Evolutionary conservation across 805 yeast genomes (phyloP).

Genomic region (Cyberlindnera maritima): DNA sequence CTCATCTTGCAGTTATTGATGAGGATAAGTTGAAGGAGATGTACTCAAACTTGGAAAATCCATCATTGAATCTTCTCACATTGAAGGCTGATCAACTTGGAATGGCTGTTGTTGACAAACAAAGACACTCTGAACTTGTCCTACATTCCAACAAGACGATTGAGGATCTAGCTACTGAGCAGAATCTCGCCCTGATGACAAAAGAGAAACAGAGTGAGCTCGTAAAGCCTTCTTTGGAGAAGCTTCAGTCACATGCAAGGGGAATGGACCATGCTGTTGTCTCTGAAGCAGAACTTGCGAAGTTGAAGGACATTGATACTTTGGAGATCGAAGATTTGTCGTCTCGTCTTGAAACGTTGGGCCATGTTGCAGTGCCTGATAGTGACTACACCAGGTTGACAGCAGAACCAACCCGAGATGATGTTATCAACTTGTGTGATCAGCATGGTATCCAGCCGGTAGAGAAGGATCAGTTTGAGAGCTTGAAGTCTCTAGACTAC

Average conservation of each 20-base stretch:
- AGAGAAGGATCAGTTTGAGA: slow-evolving; percentile 8
- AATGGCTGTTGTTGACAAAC: slow-evolving; percentile 16
- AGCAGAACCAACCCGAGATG: slow-evolving; percentile 9
- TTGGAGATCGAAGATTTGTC: slow-evolving; percentile 2
- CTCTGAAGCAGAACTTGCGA: neutral
- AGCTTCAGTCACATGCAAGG: slow-evolving; percentile 10
- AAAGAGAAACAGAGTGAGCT: slow-evolving; percentile 12
- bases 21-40: slow-evolving; percentile 5
- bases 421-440: slow-evolving; percentile 6
- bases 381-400: slow-evolving; percentile 2
- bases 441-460: slow-evolving; percentile 11
- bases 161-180: slow-evolving; percentile 27
- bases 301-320: slow-evolving; percentile 1
- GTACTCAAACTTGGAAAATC: slow-evolving; percentile 8
- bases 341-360: neutral
- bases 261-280: slow-evolving; percentile 3
- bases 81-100: slow-evolving; percentile 14
- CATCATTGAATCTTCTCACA: slow-evolving; percentile 12
- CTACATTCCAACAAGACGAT: slow-evolving; percentile 22
- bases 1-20: slow-evolving; percentile 13
- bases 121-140: slow-evolving; percentile 11
- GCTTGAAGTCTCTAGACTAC: slow-evolving; percentile 11
- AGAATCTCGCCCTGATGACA: slow-evolving; percentile 20
- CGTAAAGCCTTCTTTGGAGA: slow-evolving; percentile 15
- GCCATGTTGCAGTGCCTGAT: neutral